A percentile compares a stretch with the other conserved stretches of the same genome.
Evolutionary conservation across 768 basidiomycete genomes (phyloP).

Genomic region (Lactarius hengduanensis): DNA sequence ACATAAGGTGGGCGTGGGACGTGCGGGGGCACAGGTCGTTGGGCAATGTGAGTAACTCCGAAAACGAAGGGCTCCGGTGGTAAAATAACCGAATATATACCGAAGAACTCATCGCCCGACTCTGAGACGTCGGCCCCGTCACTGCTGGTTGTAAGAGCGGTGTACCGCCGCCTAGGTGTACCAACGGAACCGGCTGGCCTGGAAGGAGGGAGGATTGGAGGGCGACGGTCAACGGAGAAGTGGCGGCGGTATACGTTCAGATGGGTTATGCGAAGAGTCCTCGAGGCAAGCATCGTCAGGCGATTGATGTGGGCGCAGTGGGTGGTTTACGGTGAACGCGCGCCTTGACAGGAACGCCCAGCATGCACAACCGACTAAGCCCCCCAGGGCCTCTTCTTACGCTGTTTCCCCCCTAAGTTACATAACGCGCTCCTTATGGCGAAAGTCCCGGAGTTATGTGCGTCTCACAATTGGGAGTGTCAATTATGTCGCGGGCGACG

Average conservation of each 20-base stretch:
- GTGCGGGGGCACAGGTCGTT: constrained; percentile 51
- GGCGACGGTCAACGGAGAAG: not conserved
- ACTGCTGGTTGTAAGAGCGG: not conserved
- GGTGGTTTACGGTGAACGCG: not conserved
- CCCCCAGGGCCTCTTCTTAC: not conserved
- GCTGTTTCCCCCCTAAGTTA: not conserved
- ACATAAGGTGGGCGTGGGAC: constrained; percentile 60
- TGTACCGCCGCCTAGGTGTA: not conserved
- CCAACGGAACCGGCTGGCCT: not conserved
- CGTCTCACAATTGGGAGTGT: not conserved
- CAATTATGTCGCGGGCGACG: constrained; percentile 4
- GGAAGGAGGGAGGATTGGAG: not conserved
- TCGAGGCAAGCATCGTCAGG: not conserved
- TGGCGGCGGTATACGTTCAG: not conserved
- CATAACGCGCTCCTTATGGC: not conserved
- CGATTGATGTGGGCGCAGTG: not conserved
- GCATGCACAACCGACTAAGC: not conserved
- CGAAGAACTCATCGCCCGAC: constrained; percentile 36
- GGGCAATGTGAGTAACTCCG: constrained; percentile 61
- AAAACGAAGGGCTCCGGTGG: constrained; percentile 65
- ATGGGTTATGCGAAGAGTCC: constrained; percentile 7
- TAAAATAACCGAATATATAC: constrained; percentile 58
- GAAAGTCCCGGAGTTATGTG: not conserved
- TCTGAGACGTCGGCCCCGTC: not conserved
- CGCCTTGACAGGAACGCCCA: not conserved